Percentiles rank a stretch among this genome's conserved stretches.
Conservation (phyloP, 176 grass and related monocot species). For the Cenchrus fungigraminus region DNA sequence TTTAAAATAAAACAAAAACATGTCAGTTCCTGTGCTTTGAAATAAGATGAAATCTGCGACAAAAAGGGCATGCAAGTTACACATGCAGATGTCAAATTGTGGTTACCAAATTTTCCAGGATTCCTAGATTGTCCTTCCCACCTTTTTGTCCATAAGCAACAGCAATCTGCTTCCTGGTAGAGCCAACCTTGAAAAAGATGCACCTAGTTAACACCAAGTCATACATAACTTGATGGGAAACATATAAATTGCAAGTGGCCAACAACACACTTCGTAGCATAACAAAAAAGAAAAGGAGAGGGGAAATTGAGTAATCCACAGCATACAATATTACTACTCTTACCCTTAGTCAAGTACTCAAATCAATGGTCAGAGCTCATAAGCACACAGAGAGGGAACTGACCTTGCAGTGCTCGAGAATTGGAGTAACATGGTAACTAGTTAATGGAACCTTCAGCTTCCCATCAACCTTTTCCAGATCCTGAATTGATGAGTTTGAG, state of each 20-base stretch:
- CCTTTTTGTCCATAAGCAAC: conserved; percentile 83
- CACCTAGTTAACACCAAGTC: conserved; percentile 26
- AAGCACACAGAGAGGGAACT: conserved; percentile 10
- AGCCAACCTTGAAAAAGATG: conserved; percentile 59
- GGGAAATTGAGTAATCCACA: background rate
- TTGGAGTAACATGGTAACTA: conserved; percentile 84
- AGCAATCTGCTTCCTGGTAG: conserved; percentile 76
- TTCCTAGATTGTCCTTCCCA: conserved; percentile 82
- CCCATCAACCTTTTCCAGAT: conserved; percentile 72
- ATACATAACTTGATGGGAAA: conserved; percentile 19
- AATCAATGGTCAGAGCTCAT: background rate
- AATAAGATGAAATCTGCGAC: conserved; percentile 34
- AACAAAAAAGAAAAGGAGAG: background rate
- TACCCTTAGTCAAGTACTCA: background rate
- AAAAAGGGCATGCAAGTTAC: conserved; percentile 23
- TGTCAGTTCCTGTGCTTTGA: conserved; percentile 23
- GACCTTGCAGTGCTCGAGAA: conserved; percentile 97
- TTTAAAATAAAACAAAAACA: background rate
- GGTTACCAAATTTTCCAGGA: conserved; percentile 91
- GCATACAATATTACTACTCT: background rate
- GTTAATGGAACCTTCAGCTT: conserved; percentile 76
- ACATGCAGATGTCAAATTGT: conserved; percentile 19
- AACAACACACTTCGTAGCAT: conserved; percentile 9
- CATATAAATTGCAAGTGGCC: conserved; percentile 5
- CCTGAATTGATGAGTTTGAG: conserved; percentile 57